Conservation (phyloP, 2,329 filamentous ascomycete genomes). For the Curvularia eragrostidis region DNA sequence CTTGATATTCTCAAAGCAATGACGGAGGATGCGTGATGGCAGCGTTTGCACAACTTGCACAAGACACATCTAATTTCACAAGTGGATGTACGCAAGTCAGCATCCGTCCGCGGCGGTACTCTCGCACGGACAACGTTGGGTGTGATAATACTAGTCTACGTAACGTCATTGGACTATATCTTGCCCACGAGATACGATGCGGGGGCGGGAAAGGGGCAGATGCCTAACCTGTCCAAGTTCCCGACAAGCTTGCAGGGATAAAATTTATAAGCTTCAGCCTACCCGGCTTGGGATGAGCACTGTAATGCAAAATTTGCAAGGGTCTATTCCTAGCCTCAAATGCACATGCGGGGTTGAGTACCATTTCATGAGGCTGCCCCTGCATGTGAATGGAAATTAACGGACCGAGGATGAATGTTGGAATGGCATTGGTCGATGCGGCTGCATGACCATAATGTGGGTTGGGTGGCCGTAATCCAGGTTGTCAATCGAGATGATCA, state of each 20-base stretch:
- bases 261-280: slow-evolving; percentile 32
- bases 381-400: slow-evolving; percentile 12
- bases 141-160: background rate
- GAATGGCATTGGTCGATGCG: slow-evolving; percentile 11
- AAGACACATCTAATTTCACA: background rate
- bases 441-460: slow-evolving; percentile 9
- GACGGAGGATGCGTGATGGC: background rate
- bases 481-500: slow-evolving; percentile 23
- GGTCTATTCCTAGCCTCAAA: slow-evolving; percentile 8
- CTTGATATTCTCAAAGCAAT: background rate
- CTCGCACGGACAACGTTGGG: background rate
- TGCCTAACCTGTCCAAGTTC: slow-evolving; percentile 17
- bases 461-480: slow-evolving; percentile 17
- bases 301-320: slow-evolving; percentile 22
- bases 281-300: slow-evolving; percentile 22
- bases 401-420: slow-evolving; percentile 16
- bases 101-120: background rate
- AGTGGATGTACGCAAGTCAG: background rate
- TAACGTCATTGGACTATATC: slow-evolving; percentile 18
- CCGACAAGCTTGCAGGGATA: slow-evolving; percentile 27
- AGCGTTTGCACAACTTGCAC: background rate
- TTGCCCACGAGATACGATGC: slow-evolving; percentile 16
- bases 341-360: slow-evolving; percentile 15
- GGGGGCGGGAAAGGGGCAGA: slow-evolving; percentile 15
- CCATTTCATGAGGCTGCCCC: slow-evolving; percentile 3